A percentile compares a stretch with the other conserved stretches of the same genome.
Conservation (phyloP, 208 protist genomes). For the Acanthamoeba polyphaga region DNA sequence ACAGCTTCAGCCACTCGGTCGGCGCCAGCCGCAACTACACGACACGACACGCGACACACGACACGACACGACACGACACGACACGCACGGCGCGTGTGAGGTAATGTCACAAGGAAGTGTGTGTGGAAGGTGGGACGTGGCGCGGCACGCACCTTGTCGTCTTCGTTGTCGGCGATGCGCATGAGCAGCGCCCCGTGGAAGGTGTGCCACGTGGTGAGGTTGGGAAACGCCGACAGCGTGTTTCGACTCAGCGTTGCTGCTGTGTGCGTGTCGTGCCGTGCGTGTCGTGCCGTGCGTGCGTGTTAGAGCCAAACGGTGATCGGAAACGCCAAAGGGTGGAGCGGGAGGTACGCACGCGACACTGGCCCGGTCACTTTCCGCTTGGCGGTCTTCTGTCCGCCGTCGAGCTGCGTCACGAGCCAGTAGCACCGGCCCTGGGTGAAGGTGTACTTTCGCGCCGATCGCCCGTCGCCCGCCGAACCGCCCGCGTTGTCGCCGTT, state of each 20-base stretch:
- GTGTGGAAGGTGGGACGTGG: neutral
- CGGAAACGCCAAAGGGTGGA: neutral
- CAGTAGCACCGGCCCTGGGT: slow-evolving; percentile 45
- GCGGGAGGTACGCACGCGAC: neutral
- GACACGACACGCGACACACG: neutral
- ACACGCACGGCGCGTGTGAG: no score
- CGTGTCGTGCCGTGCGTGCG: no score
- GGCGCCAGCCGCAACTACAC: neutral
- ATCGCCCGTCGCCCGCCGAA: slow-evolving; percentile 23
- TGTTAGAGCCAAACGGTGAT: neutral
- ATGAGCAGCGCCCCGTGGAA: slow-evolving; percentile 54
- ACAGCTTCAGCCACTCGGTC: slow-evolving; percentile 2
- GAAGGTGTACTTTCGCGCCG: slow-evolving; percentile 35
- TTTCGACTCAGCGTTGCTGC: neutral
- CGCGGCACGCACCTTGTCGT: slow-evolving; percentile 10
- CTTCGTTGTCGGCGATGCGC: slow-evolving; percentile 40
- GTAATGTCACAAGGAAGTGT: no score
- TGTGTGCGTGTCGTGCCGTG: neutral
- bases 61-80: no score
- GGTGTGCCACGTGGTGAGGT: slow-evolving; percentile 28
- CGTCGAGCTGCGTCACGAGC: slow-evolving; percentile 42
- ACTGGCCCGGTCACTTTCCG: neutral
- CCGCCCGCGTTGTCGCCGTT: neutral
- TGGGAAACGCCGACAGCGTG: neutral
- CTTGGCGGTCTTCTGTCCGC: neutral